Evolutionary conservation across 2,329 filamentous ascomycete genomes (phyloP).

Genomic region (Fusarium devonianum): DNA sequence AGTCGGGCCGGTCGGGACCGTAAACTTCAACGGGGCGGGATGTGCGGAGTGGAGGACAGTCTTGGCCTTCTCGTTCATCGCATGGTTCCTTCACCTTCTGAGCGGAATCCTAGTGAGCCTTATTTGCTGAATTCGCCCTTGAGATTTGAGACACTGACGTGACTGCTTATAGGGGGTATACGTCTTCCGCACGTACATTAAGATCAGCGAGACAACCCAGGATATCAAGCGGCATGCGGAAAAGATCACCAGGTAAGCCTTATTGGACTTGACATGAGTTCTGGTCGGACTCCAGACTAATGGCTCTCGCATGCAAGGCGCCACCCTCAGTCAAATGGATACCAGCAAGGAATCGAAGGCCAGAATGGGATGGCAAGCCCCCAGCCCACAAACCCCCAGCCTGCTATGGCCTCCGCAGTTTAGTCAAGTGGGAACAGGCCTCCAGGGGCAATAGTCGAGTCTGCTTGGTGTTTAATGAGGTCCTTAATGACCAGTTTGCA

Average conservation of each 20-base stretch:
- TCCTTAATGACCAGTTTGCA: too few relatives aligned
- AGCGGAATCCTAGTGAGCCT: slow-evolving; percentile 36
- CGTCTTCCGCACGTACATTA: slow-evolving; percentile 20
- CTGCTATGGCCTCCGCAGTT: neutral
- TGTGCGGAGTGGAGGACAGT: slow-evolving; percentile 35
- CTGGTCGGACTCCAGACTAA: too few relatives aligned
- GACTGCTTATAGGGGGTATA: slow-evolving; percentile 9
- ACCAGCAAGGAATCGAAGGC: neutral
- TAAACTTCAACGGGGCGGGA: slow-evolving; percentile 17
- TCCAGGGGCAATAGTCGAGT: too few relatives aligned
- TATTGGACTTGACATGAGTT: neutral
- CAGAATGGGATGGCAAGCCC: neutral
- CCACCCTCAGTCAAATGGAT: neutral
- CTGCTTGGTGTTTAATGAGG: too few relatives aligned
- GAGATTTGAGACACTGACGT: neutral
- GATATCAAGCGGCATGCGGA: slow-evolving; percentile 3
- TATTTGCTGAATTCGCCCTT: rapidly evolving
- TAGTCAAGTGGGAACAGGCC: too few relatives aligned
- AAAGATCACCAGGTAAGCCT: neutral
- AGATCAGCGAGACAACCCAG: slow-evolving; percentile 7
- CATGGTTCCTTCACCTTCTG: slow-evolving; percentile 28
- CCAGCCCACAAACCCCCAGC: too few relatives aligned
- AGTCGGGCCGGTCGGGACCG: slow-evolving; percentile 16
- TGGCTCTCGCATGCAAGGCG: neutral
- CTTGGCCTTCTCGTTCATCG: slow-evolving; percentile 38